A percentile compares a stretch with the other conserved stretches of the same genome.
Conservation (phyloP, 2,329 filamentous ascomycete species). For the Chrysoporthe puriensis region DNA sequence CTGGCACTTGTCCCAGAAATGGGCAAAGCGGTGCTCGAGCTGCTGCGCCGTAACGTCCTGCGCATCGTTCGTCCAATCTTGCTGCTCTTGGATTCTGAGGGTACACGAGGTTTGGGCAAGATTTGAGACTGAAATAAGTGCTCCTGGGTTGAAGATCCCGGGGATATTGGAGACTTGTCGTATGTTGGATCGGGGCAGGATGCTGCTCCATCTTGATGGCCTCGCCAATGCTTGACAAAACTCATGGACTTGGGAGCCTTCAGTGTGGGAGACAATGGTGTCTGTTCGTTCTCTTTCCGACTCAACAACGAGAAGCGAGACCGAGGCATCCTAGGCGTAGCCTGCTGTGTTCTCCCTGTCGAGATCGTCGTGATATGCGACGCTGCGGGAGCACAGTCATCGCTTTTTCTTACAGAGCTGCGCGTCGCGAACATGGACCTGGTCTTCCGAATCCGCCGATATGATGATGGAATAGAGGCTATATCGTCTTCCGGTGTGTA, state of each 20-base stretch:
- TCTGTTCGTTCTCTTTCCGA: constrained; percentile 38
- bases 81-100: constrained; percentile 47
- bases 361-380: background rate
- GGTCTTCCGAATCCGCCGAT: constrained; percentile 56
- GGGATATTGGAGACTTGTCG: constrained; percentile 41
- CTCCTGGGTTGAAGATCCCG: background rate
- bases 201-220: constrained; percentile 30
- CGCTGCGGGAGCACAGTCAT: constrained; percentile 13
- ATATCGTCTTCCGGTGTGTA: constrained; percentile 54
- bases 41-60: constrained; percentile 54
- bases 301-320: constrained; percentile 27
- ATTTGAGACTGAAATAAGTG: constrained; percentile 29
- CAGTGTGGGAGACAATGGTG: constrained; percentile 36
- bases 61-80: constrained; percentile 45
- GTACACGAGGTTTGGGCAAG: constrained; percentile 47
- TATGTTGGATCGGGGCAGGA: constrained; percentile 27
- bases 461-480: constrained; percentile 52
- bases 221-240: constrained; percentile 43
- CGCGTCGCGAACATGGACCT: constrained; percentile 55
- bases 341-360: background rate
- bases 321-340: background rate
- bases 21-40: constrained; percentile 36
- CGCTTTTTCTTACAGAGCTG: constrained; percentile 24
- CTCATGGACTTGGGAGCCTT: constrained; percentile 60
- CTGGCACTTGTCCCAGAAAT: constrained; percentile 18